Evolutionary conservation across 306 rosid species (phyloP).

Genomic region (Quercus agrifolia): DNA sequence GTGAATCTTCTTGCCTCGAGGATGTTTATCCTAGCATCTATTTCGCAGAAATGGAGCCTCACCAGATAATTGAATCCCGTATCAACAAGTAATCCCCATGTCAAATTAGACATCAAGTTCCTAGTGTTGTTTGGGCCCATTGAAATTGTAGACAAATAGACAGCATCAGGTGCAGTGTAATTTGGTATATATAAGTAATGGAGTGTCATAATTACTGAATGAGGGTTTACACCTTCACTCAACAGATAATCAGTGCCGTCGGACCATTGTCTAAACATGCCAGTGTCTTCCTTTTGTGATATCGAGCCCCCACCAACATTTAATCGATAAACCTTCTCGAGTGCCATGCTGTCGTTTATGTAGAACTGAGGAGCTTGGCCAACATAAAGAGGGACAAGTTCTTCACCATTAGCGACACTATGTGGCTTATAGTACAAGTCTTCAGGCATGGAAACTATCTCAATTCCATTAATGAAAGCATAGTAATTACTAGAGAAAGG

Average conservation of each 20-base stretch:
- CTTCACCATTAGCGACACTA: neutral
- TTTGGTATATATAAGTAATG: neutral
- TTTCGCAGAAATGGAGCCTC: constrained; percentile 30
- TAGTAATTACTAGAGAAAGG: neutral
- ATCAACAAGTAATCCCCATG: constrained; percentile 42
- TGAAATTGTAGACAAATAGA: constrained; percentile 17
- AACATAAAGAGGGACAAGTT: neutral
- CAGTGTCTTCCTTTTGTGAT: constrained; percentile 22
- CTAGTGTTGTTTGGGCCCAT: neutral
- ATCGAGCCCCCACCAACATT: constrained; percentile 32
- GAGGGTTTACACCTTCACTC: too few species aligned
- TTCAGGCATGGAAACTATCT: neutral
- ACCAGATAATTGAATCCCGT: constrained; percentile 40
- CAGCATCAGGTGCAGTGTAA: constrained; percentile 25
- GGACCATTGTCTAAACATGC: constrained; percentile 35
- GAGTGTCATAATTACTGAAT: accelerated
- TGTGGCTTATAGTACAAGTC: neutral
- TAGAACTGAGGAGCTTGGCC: accelerated
- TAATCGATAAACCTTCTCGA: constrained; percentile 33
- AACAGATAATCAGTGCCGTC: neutral
- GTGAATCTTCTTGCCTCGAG: neutral
- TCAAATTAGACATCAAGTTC: constrained; percentile 22
- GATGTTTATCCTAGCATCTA: accelerated
- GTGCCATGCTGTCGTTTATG: constrained; percentile 19
- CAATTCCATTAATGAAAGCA: neutral